Conservation (phyloP, 2,329 filamentous ascomycete genomes). For the Colletotrichum sp. region DNA sequence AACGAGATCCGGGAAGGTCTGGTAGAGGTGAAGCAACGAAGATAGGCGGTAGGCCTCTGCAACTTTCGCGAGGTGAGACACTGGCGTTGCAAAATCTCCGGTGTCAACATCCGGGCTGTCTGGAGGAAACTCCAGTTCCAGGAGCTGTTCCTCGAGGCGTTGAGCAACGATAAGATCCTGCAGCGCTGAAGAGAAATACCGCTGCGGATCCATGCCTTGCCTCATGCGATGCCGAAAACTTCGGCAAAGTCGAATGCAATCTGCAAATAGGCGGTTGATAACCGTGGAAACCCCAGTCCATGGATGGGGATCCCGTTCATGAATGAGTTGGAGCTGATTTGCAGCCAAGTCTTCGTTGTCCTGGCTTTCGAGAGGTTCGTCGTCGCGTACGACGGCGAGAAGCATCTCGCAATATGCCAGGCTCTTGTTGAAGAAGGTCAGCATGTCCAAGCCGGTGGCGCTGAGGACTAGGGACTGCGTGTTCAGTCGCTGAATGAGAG, state of each 20-base stretch:
- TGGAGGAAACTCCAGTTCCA: slow-evolving; percentile 32
- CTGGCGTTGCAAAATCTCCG: slow-evolving; percentile 30
- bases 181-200: slow-evolving; percentile 28
- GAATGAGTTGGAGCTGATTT: not conserved
- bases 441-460: slow-evolving; percentile 28
- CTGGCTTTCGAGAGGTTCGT: slow-evolving; percentile 22
- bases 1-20: slow-evolving; percentile 40
- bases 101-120: slow-evolving; percentile 28
- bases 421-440: slow-evolving; percentile 44
- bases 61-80: slow-evolving; percentile 34
- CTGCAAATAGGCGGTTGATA: slow-evolving; percentile 36
- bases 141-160: slow-evolving; percentile 36
- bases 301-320: slow-evolving; percentile 31
- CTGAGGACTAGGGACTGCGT: slow-evolving; percentile 18
- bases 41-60: slow-evolving; percentile 42
- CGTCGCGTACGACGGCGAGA: slow-evolving; percentile 40
- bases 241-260: slow-evolving; percentile 40
- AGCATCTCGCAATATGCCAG: slow-evolving; percentile 45
- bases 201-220: slow-evolving; percentile 25
- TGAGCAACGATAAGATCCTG: slow-evolving; percentile 37
- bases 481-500: slow-evolving; percentile 30
- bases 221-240: slow-evolving; percentile 32
- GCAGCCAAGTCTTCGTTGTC: not conserved
- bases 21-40: slow-evolving; percentile 42
- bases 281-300: slow-evolving; percentile 43